phyloP scores from a whole-genome alignment of 2,329 filamentous ascomycete species.

The Cryphonectria naterciae region DNA sequence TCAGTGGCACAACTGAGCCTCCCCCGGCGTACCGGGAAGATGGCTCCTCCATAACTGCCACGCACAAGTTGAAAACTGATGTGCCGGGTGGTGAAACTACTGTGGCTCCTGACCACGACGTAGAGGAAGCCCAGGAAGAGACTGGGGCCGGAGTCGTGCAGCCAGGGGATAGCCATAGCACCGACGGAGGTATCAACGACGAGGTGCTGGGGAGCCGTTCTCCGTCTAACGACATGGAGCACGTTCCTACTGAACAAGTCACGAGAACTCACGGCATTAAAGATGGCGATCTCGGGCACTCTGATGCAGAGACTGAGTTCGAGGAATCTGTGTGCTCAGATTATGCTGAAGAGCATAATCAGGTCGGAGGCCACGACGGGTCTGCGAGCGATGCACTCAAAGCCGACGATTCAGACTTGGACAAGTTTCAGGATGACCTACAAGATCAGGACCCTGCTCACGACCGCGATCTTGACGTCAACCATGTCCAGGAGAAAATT shows the following conservation, averaged over 20 bases:
- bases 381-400: background rate
- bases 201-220: background rate
- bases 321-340: conserved; percentile 3
- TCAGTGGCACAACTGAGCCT: background rate
- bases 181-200: background rate
- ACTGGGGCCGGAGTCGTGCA: background rate
- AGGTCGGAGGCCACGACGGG: background rate
- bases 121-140: background rate
- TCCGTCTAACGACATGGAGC: background rate
- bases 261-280: background rate
- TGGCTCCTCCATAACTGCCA: background rate
- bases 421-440: background rate
- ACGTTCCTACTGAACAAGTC: background rate
- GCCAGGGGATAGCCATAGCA: background rate
- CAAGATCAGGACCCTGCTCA: background rate
- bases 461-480: background rate
- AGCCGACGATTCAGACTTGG: background rate
- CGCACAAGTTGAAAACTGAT: background rate
- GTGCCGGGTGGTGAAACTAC: background rate
- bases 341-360: background rate
- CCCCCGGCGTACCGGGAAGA: background rate
- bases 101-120: background rate
- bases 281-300: background rate
- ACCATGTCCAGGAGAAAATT: background rate
- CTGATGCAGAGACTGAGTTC: background rate